Percentiles rank a stretch among this genome's conserved stretches.
These are phyloP conservation scores for Aschersonia sp. DNA, from an alignment of 2,329 filamentous ascomycete genomes.

Conservation along the genomic window DNA sequence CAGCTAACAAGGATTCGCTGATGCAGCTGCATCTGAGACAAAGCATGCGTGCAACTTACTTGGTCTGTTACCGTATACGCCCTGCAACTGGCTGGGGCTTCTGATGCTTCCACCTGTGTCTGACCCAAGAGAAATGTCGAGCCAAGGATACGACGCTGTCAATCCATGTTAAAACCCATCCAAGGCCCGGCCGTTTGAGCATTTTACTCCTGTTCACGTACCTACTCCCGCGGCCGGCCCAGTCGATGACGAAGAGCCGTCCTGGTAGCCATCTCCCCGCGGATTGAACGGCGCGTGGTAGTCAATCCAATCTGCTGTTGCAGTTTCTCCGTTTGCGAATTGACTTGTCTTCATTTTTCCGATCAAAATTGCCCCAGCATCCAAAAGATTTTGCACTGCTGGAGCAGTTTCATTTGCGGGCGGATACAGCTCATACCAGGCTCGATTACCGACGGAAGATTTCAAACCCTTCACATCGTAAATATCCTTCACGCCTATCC, in stretches of 20 bases:
- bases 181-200: not conserved
- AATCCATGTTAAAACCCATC: not conserved
- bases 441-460: constrained; percentile 38
- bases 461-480: constrained; percentile 38
- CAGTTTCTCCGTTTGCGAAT: constrained; percentile 24
- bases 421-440: constrained; percentile 39
- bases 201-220: not conserved
- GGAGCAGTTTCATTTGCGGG: constrained; percentile 29
- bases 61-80: constrained; percentile 31
- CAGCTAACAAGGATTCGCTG: constrained; percentile 2
- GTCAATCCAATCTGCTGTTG: constrained; percentile 30
- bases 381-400: constrained; percentile 39
- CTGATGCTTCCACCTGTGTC: constrained; percentile 32
- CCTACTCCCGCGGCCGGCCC: constrained; percentile 10
- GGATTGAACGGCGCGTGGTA: constrained; percentile 25
- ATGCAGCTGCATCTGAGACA: not conserved
- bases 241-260: constrained; percentile 24
- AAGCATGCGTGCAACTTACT: not conserved
- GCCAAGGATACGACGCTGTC: constrained; percentile 25
- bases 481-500: constrained; percentile 46
- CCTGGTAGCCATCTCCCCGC: constrained; percentile 31
- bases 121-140: constrained; percentile 27
- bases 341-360: constrained; percentile 31
- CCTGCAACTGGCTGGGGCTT: constrained; percentile 26
- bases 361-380: constrained; percentile 37